Percentiles rank a stretch among this genome's conserved stretches.
Evolutionary conservation across 2,329 filamentous ascomycete genomes (phyloP).

Genomic region (Fusarium incarnatum): DNA sequence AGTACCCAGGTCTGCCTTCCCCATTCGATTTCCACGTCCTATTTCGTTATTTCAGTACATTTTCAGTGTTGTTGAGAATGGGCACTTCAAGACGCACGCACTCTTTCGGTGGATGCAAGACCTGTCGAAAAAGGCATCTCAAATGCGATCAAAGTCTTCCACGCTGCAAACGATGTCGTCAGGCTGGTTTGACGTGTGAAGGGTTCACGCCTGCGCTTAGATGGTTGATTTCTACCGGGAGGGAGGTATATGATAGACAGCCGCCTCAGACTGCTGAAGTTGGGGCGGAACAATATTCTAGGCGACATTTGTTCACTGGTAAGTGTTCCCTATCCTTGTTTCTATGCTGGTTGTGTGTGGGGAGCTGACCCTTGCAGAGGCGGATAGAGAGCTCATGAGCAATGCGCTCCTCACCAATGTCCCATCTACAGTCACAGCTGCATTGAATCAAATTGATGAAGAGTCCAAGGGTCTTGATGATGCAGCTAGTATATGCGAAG

Average conservation of each 20-base stretch:
- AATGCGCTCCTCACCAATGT: slow-evolving; percentile 20
- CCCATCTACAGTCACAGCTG: slow-evolving; percentile 32
- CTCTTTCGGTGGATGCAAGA: slow-evolving; percentile 42
- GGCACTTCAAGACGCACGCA: slow-evolving; percentile 32
- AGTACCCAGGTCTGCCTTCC: slow-evolving; percentile 8
- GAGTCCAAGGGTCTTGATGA: slow-evolving; percentile 27
- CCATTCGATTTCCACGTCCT: not conserved
- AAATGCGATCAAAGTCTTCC: slow-evolving; percentile 39
- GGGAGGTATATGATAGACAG: slow-evolving; percentile 35
- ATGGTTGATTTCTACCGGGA: slow-evolving; percentile 36
- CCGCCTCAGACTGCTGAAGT: slow-evolving; percentile 19
- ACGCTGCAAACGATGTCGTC: slow-evolving; percentile 31
- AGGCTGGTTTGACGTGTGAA: slow-evolving; percentile 34
- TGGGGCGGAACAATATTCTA: slow-evolving; percentile 30
- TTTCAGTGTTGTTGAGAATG: too few species aligned
- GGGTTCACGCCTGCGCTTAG: slow-evolving; percentile 36
- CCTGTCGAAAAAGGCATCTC: slow-evolving; percentile 41
- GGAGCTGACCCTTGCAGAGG: slow-evolving; percentile 1
- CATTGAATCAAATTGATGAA: slow-evolving; percentile 34
- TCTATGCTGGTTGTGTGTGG: rapidly evolving
- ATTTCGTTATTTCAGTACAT: too few species aligned
- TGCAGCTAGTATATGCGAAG: not conserved
- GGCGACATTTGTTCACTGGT: slow-evolving; percentile 39
- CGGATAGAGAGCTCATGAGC: slow-evolving; percentile 35
- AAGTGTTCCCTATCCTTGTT: not conserved